Conservation (phyloP, 805 yeast species). For the Nematodospora valgi region DNA sequence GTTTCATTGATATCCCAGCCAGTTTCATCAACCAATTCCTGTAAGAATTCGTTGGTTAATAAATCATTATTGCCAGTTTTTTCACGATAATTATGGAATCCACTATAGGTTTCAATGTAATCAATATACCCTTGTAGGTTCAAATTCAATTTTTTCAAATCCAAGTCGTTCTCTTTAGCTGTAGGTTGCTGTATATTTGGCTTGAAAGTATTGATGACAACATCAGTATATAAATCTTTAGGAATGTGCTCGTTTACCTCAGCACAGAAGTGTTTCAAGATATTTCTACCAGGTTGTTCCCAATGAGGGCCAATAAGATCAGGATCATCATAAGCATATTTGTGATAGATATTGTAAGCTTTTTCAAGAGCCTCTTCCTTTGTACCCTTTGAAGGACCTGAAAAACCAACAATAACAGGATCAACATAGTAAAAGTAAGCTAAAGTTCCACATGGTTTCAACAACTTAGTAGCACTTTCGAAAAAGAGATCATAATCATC, state of each 20-base stretch:
- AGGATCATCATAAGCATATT: constrained; percentile 41
- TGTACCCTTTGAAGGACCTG: constrained; percentile 8
- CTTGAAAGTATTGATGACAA: constrained; percentile 23
- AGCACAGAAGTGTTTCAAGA: constrained; percentile 43
- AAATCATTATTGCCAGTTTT: constrained; percentile 30
- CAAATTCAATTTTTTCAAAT: constrained; percentile 34
- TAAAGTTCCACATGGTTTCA: constrained; percentile 39
- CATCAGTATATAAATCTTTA: constrained; percentile 35
- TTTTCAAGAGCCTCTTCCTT: constrained; percentile 15
- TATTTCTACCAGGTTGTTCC: constrained; percentile 79
- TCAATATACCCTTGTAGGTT: constrained; percentile 45
- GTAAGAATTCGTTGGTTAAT: constrained; percentile 28
- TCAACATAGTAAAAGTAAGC: constrained; percentile 43
- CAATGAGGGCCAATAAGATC: constrained; percentile 63
- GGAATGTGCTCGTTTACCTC: constrained; percentile 45
- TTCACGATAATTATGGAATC: constrained; percentile 55
- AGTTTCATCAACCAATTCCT: constrained; percentile 35
- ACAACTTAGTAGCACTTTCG: constrained; percentile 30
- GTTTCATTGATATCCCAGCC: constrained; percentile 45
- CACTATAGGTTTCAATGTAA: constrained; percentile 69
- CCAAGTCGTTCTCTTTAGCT: constrained; percentile 18
- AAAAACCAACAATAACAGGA: constrained; percentile 30
- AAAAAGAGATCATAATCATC: constrained; percentile 29
- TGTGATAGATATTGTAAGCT: constrained; percentile 28
- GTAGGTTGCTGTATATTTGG: constrained; percentile 16